Conservation (phyloP, 1,284 basidiomycete genomes). For the Wolfiporia cocos region DNA sequence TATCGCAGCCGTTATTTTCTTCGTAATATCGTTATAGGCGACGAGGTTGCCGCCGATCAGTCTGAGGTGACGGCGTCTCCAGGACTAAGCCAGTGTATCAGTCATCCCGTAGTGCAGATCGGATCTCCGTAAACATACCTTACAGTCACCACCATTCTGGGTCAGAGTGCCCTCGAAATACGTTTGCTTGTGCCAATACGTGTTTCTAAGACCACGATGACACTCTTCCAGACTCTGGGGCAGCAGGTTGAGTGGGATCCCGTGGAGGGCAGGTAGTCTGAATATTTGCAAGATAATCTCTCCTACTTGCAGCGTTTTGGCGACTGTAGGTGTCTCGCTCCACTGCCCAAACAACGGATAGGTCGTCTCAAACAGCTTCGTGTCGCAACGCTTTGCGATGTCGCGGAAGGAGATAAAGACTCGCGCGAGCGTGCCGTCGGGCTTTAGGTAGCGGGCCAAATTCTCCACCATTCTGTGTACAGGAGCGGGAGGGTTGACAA, state of each 20-base stretch:
- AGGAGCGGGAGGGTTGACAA: conserved; percentile 32
- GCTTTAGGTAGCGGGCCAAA: conserved; percentile 76
- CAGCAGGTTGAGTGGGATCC: conserved; percentile 70
- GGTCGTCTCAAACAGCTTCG: conserved; percentile 75
- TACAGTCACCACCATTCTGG: conserved; percentile 93
- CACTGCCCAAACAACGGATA: conserved; percentile 81
- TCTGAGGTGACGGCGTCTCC: conserved; percentile 83
- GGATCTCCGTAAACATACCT: conserved; percentile 38
- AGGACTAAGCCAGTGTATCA: conserved; percentile 48
- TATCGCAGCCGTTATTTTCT: conserved; percentile 85
- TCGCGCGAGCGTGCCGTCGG: conserved; percentile 75
- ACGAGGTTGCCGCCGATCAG: conserved; percentile 85
- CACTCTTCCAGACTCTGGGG: conserved; percentile 94
- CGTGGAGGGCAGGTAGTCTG: conserved; percentile 82
- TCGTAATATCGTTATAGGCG: conserved; percentile 93
- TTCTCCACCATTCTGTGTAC: conserved; percentile 51
- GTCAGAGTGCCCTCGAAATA: conserved; percentile 93
- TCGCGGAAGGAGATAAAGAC: conserved; percentile 86
- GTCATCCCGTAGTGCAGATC: neutral
- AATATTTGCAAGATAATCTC: conserved; percentile 87
- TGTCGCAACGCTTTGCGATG: conserved; percentile 75
- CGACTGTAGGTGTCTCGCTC: conserved; percentile 47
- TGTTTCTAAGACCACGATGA: conserved; percentile 80
- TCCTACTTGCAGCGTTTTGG: conserved; percentile 59
- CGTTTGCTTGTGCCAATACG: conserved; percentile 88